phyloP scores from a whole-genome alignment of 169 alveolate genomes.

The Perkinsus olseni region DNA sequence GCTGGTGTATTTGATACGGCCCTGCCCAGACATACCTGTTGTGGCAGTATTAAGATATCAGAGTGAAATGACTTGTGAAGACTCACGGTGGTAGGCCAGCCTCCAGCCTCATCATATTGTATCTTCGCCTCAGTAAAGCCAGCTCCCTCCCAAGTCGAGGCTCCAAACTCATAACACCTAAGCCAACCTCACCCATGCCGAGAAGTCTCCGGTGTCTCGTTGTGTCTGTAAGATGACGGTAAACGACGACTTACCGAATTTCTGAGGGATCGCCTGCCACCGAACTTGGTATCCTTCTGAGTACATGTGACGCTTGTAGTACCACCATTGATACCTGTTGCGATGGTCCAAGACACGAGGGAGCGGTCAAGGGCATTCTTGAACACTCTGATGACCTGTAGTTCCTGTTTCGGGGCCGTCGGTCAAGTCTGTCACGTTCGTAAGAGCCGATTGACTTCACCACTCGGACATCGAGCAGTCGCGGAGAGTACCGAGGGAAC shows the following conservation, averaged over 20 bases:
- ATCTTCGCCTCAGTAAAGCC: not conserved
- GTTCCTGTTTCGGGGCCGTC: not conserved
- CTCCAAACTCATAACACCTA: not conserved
- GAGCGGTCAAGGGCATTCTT: no score
- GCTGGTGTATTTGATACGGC: not conserved
- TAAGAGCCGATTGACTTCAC: not conserved
- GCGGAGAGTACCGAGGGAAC: conserved; percentile 26
- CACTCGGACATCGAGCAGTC: conserved; percentile 24
- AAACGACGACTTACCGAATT: not conserved
- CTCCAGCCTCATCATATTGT: not conserved
- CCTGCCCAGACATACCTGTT: not conserved
- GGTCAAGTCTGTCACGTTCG: not conserved
- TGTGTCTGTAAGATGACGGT: no score
- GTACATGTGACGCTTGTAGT: not conserved
- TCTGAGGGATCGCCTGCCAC: not conserved
- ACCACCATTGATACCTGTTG: not conserved
- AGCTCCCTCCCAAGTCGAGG: not conserved
- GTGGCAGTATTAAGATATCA: no score
- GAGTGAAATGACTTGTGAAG: no score
- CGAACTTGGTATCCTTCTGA: not conserved
- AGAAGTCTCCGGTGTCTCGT: no score
- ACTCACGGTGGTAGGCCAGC: not conserved
- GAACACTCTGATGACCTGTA: not conserved
- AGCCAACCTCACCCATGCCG: not conserved
- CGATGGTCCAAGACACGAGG: no score